Evolutionary conservation across 306 rosid genomes (phyloP).

Genomic region (Corylus americana): DNA sequence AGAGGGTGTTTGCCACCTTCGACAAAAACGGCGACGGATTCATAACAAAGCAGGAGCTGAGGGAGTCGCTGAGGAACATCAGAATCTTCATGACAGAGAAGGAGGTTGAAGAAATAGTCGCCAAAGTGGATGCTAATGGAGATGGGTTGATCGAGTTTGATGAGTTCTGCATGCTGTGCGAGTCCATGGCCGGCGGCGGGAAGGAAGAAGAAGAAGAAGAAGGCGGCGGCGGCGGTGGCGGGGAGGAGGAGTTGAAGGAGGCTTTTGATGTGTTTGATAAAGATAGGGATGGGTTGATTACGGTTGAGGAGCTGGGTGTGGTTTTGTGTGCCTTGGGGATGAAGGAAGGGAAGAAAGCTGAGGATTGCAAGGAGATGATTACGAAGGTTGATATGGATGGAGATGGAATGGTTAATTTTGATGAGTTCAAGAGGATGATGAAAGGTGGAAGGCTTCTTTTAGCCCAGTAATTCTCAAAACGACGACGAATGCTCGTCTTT

Average conservation of each 20-base stretch:
- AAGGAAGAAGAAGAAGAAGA: not conserved
- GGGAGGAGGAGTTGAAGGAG: slow-evolving; percentile 52
- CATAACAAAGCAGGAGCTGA: slow-evolving; percentile 67
- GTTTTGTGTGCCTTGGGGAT: slow-evolving; percentile 64
- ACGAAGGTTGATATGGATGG: slow-evolving; percentile 85
- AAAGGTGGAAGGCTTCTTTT: slow-evolving; percentile 37
- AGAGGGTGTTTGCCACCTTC: slow-evolving; percentile 58
- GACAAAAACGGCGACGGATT: slow-evolving; percentile 82
- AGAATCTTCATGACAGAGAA: slow-evolving; percentile 53
- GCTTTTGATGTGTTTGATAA: slow-evolving; percentile 87
- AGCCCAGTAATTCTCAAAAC: slow-evolving; percentile 11
- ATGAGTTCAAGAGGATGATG: slow-evolving; percentile 91
- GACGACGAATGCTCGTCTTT: not conserved
- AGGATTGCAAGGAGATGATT: slow-evolving; percentile 78
- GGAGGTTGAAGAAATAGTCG: slow-evolving; percentile 64
- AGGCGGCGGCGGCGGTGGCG: slow-evolving; percentile 1
- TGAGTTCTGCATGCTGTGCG: slow-evolving; percentile 67
- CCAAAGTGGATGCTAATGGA: slow-evolving; percentile 65
- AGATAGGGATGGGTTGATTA: slow-evolving; percentile 65
- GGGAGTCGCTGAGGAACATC: slow-evolving; percentile 62
- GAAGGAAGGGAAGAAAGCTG: slow-evolving; percentile 62
- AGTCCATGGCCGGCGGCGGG: slow-evolving; percentile 29
- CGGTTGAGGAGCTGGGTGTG: slow-evolving; percentile 66
- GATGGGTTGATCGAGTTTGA: slow-evolving; percentile 81
- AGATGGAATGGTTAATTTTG: slow-evolving; percentile 87